Evolutionary conservation across 768 basidiomycete genomes (phyloP).

Genomic region (Lactarius sanguifluus): DNA sequence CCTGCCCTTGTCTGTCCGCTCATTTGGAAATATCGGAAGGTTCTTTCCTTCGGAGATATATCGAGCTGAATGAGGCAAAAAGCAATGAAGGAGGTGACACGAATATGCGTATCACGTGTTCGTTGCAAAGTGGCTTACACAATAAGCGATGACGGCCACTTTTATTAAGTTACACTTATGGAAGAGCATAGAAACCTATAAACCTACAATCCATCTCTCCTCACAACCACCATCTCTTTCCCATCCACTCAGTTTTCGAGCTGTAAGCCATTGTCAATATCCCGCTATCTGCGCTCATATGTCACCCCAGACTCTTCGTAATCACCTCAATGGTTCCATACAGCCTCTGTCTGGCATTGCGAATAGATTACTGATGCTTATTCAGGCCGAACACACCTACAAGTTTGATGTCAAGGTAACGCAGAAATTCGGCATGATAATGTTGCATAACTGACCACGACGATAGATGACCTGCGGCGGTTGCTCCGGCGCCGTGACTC

Average conservation of each 20-base stretch:
- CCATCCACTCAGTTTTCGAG: background rate
- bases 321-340: constrained; percentile 15
- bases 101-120: constrained; percentile 9
- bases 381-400: constrained; percentile 48
- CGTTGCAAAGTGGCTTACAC: background rate
- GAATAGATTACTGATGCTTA: constrained; percentile 6
- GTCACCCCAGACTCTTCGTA: background rate
- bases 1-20: constrained; percentile 21
- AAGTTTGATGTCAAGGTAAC: constrained; percentile 81
- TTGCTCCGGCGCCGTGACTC: constrained; percentile 79
- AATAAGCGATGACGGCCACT: background rate
- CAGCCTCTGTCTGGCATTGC: background rate
- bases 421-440: background rate
- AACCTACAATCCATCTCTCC: background rate
- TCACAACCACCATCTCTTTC: constrained; percentile 13
- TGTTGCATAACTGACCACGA: background rate
- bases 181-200: background rate
- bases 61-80: constrained; percentile 4
- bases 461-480: constrained; percentile 84
- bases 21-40: constrained; percentile 13
- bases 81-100: background rate
- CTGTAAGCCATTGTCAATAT: background rate
- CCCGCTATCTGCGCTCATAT: background rate
- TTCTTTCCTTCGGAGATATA: constrained; percentile 2
- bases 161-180: too few species aligned